Base-by-base conservation (phyloP, 805 yeast genomes). In the fission yeast (Schizosaccharomyces pombe) region DNA sequence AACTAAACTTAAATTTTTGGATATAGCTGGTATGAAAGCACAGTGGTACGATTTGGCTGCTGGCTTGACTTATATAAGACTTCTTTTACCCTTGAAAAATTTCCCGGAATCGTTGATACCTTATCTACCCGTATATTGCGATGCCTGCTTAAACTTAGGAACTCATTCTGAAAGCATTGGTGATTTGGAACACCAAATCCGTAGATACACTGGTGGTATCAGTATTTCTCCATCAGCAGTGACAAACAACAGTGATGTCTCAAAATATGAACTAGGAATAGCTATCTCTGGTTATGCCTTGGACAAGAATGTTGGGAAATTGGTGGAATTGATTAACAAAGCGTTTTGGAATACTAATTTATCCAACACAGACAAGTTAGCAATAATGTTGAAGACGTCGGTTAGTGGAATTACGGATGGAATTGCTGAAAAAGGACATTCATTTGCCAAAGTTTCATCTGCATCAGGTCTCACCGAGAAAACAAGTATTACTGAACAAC, bases 341-440 rank as follows among this genome's bases (percentile, higher is more conserved):
- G 64, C 89, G n/a, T 66, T 89, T 43, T 61, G 70, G 9, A 75
- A 77, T 47, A 85, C 95, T 0, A 77, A 80, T 60, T 82, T 85
- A 61, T 63, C 64, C 57, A 22, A 49, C 19, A 68, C 77, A 52
- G 80, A 78, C 54, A 89, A 86, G 62, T 70, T 91, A 56, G 71
- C 76, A 56, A 77, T 82, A 1, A 70, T 91, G 62, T 76, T 91
- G 47, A 82, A 82, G 61, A 75, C 80, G 43, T 65, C 81, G 61
- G 81, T 83, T 0, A 79, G 86, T 33, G 87, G 85, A 60, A 83
- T 84, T 62, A 70, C 85, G 56, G 79, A 87, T 61, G 71, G 75
- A 5, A 77, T 91, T 54, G 87, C 95, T 8, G 91, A 87, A 56
- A 71, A 82, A 55, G 98, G 98, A 0, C 96, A 91, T 63, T 69